phyloP scores from a whole-genome alignment of 441 rosid species.

The Raphanus hybrid region DNA sequence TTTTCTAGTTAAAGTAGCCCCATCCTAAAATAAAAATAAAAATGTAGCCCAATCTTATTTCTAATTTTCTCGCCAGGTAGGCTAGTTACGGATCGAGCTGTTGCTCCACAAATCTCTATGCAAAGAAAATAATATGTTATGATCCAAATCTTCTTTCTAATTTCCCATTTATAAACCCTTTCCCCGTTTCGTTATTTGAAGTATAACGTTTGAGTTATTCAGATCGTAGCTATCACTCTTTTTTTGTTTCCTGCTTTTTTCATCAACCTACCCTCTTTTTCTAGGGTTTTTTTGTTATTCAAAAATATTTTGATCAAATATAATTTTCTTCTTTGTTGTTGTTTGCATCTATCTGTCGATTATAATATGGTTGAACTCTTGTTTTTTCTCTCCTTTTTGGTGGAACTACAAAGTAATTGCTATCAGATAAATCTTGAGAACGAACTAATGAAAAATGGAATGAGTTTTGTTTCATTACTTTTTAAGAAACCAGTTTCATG shows the following conservation, averaged over 20 bases:
- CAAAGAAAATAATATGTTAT: not conserved
- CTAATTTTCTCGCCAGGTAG: not conserved
- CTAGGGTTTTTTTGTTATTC: slow-evolving; percentile 17
- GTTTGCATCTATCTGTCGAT: not conserved
- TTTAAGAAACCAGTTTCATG: slow-evolving; percentile 48
- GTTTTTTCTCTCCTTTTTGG: slow-evolving; percentile 35
- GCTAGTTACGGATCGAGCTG: slow-evolving; percentile 15
- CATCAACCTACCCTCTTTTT: slow-evolving; percentile 17
- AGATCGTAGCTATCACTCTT: not conserved
- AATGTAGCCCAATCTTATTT: too few relatives aligned
- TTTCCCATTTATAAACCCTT: slow-evolving; percentile 18
- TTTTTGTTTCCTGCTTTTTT: not conserved
- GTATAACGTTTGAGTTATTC: not conserved
- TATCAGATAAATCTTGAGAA: slow-evolving; percentile 47
- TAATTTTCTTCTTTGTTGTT: slow-evolving; percentile 9
- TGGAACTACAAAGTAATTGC: slow-evolving; percentile 37
- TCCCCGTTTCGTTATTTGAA: not conserved
- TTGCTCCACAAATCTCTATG: slow-evolving; percentile 39
- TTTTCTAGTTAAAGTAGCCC: not conserved
- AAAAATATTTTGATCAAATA: not conserved
- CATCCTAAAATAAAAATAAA: too few relatives aligned
- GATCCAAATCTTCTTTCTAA: too few relatives aligned
- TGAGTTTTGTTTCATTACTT: slow-evolving; percentile 46
- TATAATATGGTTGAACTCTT: slow-evolving; percentile 37
- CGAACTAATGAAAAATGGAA: slow-evolving; percentile 29